phyloP scores from a whole-genome alignment of 371 early-diverging fungal genomes.

The Mortierella sp. region DNA sequence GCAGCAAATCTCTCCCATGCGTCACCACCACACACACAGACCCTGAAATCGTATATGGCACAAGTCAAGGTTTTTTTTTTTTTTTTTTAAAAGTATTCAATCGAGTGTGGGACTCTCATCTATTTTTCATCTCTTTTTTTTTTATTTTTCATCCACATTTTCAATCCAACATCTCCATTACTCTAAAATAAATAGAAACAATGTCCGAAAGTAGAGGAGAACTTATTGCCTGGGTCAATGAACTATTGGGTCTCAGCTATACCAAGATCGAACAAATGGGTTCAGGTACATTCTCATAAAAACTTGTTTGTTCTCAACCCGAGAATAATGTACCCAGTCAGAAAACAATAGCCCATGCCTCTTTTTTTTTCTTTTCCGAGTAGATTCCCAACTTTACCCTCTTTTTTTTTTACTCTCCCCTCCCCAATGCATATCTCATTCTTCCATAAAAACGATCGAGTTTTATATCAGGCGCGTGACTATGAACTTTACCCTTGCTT shows the following conservation, averaged over 20 bases:
- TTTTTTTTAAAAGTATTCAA: too few species aligned
- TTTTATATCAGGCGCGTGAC: not conserved
- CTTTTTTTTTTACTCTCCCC: too few species aligned
- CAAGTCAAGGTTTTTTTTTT: not conserved
- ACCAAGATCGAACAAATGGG: conserved; percentile 96
- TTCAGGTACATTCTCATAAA: conserved; percentile 70
- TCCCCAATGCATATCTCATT: not conserved
- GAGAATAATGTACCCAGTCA: not conserved
- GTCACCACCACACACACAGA: not conserved
- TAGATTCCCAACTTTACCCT: too few species aligned
- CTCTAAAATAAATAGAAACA: not conserved
- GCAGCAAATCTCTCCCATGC: conserved; percentile 1
- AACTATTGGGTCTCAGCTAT: conserved; percentile 86
- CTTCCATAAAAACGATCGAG: not conserved
- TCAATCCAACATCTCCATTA: not conserved
- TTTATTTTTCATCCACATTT: not conserved
- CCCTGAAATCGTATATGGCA: not conserved
- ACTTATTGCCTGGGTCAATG: conserved; percentile 93
- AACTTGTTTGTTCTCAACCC: not conserved
- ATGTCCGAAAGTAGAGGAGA: conserved; percentile 91
- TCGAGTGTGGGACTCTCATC: not conserved
- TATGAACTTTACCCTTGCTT: not conserved
- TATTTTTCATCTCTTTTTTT: conserved; percentile 1
- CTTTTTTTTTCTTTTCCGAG: not conserved
- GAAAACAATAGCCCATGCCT: not conserved